Evolutionary conservation across 2,329 filamentous ascomycete species (phyloP).

Genomic region (Cercospora zeae-maydis): DNA sequence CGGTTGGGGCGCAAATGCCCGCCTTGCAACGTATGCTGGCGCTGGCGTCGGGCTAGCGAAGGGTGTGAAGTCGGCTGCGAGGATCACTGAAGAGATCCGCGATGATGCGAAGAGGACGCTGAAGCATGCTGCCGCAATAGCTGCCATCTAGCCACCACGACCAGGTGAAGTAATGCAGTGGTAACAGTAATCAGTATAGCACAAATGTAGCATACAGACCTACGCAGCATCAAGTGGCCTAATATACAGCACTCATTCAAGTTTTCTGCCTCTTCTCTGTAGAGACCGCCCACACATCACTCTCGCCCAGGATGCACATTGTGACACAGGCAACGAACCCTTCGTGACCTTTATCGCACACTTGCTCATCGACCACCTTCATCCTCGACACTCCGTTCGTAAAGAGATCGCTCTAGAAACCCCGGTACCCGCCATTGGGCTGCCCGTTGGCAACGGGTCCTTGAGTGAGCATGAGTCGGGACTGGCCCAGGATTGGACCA

Average conservation of each 20-base stretch:
- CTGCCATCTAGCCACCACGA: background rate
- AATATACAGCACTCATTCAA: slow-evolving; percentile 1
- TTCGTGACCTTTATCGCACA: background rate
- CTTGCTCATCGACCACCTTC: background rate
- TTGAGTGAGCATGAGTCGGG: slow-evolving; percentile 91
- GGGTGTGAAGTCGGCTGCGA: slow-evolving; percentile 47
- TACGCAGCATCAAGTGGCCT: slow-evolving; percentile 4
- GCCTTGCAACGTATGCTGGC: slow-evolving; percentile 62
- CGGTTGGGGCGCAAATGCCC: slow-evolving; percentile 52
- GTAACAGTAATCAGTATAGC: background rate
- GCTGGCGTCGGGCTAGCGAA: slow-evolving; percentile 58
- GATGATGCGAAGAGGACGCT: slow-evolving; percentile 38
- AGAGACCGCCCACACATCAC: background rate
- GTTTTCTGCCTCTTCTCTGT: slow-evolving; percentile 3
- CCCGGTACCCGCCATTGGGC: slow-evolving; percentile 54
- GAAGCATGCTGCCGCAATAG: slow-evolving; percentile 19
- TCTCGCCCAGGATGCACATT: background rate
- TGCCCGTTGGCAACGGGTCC: slow-evolving; percentile 61
- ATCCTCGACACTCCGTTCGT: background rate
- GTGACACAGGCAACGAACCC: slow-evolving; percentile 1
- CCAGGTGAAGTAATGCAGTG: background rate
- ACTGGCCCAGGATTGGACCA: slow-evolving; percentile 85
- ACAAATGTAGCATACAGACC: slow-evolving; percentile 12
- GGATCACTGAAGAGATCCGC: slow-evolving; percentile 52
- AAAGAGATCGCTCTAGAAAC: slow-evolving; percentile 1